Evolutionary conservation across 768 basidiomycete species (phyloP).

Genomic region (Hypholoma sublateritium): DNA sequence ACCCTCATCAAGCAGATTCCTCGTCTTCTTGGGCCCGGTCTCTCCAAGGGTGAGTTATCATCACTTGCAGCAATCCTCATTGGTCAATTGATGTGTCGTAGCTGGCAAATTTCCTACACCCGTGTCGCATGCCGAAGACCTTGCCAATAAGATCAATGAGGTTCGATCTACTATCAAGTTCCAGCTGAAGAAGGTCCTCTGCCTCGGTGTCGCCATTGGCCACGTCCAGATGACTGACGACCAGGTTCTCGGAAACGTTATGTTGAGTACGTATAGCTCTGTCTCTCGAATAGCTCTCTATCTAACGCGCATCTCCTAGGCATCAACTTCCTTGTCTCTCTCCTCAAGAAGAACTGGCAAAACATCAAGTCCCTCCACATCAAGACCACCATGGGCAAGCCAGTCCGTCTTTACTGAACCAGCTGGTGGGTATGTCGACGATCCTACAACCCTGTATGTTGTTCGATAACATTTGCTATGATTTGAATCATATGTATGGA

Average conservation of each 20-base stretch:
- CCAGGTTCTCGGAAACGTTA: conserved; percentile 95
- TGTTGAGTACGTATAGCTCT: conserved; percentile 70
- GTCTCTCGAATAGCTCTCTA: too few species aligned
- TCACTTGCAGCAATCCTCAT: neutral
- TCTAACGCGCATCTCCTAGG: conserved; percentile 41
- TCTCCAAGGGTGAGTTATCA: conserved; percentile 81
- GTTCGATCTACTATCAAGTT: conserved; percentile 99
- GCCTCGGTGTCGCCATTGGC: conserved; percentile 97
- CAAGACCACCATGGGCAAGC: conserved; percentile 99
- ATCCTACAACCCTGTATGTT: neutral
- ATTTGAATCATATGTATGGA: too few species aligned
- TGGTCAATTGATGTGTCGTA: conserved; percentile 23
- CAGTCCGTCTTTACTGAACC: conserved; percentile 85
- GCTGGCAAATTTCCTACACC: conserved; percentile 99
- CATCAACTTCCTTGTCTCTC: conserved; percentile 99
- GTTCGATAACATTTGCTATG: too few species aligned
- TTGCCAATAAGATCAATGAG: conserved; percentile 87
- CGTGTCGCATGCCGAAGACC: conserved; percentile 88
- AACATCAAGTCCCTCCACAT: conserved; percentile 98
- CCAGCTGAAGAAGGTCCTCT: conserved; percentile 99
- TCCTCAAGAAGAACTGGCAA: conserved; percentile 99
- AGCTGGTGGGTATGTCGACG: neutral
- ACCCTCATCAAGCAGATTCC: conserved; percentile 99
- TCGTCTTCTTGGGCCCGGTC: conserved; percentile 98
- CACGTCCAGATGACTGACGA: conserved; percentile 98